Evolutionary conservation across 2,329 filamentous ascomycete species (phyloP).

Genomic region (Ilyonectria robusta): DNA sequence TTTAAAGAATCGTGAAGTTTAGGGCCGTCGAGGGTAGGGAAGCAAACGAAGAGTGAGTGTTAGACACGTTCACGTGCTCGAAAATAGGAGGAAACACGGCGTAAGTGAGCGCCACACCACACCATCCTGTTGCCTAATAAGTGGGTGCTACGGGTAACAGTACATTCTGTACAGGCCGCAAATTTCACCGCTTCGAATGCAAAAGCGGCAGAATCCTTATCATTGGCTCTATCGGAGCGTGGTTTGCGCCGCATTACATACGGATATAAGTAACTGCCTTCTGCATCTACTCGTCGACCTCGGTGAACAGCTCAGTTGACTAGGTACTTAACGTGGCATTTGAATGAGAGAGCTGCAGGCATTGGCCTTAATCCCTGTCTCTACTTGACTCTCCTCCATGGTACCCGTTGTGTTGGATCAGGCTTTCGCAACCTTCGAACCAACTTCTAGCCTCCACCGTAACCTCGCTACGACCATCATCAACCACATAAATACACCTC

Average conservation of each 20-base stretch:
- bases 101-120: background rate
- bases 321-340: too few relatives aligned
- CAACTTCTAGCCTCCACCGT: too few relatives aligned
- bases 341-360: too few relatives aligned
- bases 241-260: background rate
- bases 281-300: too few relatives aligned
- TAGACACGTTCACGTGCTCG: background rate
- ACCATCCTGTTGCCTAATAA: too few relatives aligned
- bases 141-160: too few relatives aligned
- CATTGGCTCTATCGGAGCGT: background rate
- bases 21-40: constrained; percentile 6
- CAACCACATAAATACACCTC: background rate
- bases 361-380: too few relatives aligned
- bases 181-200: background rate
- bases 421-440: too few relatives aligned
- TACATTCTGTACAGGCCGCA: background rate
- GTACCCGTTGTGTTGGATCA: too few relatives aligned
- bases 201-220: background rate
- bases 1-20: constrained; percentile 6
- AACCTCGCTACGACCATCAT: background rate
- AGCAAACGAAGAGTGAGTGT: constrained; percentile 4
- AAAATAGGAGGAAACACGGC: constrained; percentile 1
- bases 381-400: too few relatives aligned
- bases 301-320: too few relatives aligned
- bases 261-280: too few relatives aligned